Base-by-base conservation (phyloP, 2,329 filamentous ascomycete genomes). In the Fusarium proliferatum region DNA sequence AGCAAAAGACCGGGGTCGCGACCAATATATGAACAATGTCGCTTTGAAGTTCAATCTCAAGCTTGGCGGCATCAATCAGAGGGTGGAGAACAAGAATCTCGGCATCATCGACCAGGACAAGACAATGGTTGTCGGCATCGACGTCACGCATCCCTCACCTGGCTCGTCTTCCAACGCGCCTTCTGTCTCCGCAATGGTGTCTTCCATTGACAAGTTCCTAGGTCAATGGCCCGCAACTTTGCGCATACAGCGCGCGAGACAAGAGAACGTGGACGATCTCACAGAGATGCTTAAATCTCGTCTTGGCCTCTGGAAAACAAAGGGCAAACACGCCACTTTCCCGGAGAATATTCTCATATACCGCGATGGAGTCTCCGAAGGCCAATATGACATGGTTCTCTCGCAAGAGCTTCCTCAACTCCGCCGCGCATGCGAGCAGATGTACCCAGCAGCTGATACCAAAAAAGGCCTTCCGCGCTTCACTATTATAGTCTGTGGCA, bases 401-500 rank as follows among this genome's bases (percentile, higher is more conserved):
- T 28, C 43, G 11, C 43, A 46, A 46, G 43, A 46, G 17, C 43
- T 46, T 28, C 43, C 43, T 28, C 43, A 46, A 46, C 43, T 46
- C 23, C 43, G 43, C 17, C 43, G 43, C 17, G 43, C 43, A 9
- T 46, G 43, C 43, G 43, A 46, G 16, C 23, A 46, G 41, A 23
- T 57, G 23, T 63, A 63, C 30, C 51, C 41, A 46, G 41, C 60
- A n/a, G 30, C 51, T 46, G 51, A 63, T 3, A n/a, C 39, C 28
- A 57, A 57, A 48, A 63, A 23, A 45, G 45, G 55, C 9, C 61
- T 64, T 41, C 45, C 23, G 10, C 28, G 30, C 26, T 46, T 64
- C 45, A 60, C 55, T 21, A 60, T 64, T 19, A 49, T 60, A 33
- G 28, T 64, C 45, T 21, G 46, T 30, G 38, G 55, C 33, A 60